Conservation (phyloP, 1,284 basidiomycete genomes). For the Fomitopsis schrenkii region DNA sequence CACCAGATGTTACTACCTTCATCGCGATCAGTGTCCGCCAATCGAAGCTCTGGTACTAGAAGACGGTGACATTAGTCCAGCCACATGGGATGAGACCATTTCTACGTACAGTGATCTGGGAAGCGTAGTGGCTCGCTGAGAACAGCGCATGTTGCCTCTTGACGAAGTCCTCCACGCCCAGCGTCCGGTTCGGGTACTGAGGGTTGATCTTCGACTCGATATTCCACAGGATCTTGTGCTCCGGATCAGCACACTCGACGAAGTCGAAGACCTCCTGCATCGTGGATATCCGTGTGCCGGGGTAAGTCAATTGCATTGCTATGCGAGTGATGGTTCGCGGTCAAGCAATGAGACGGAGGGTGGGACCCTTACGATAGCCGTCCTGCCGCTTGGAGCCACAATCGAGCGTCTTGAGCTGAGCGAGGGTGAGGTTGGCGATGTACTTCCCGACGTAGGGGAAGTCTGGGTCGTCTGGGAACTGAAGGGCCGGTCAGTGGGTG, state of each 20-base stretch:
- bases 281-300: constrained; percentile 68
- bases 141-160: constrained; percentile 56
- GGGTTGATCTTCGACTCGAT: constrained; percentile 80
- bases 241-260: constrained; percentile 63
- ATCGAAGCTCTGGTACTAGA: constrained; percentile 72
- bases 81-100: not conserved
- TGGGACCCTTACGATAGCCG: constrained; percentile 50
- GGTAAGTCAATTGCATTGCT: constrained; percentile 64
- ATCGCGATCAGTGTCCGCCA: constrained; percentile 70
- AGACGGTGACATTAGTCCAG: not conserved
- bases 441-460: constrained; percentile 74
- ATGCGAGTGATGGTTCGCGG: not conserved
- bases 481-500: not conserved
- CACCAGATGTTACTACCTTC: constrained; percentile 40
- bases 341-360: not conserved
- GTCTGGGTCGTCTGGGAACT: constrained; percentile 51
- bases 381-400: constrained; percentile 68
- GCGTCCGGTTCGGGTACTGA: constrained; percentile 49
- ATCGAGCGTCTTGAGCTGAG: constrained; percentile 74
- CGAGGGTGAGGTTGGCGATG: constrained; percentile 72
- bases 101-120: constrained; percentile 54
- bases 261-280: constrained; percentile 73
- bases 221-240: constrained; percentile 62
- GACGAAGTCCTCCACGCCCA: constrained; percentile 64
- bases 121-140: constrained; percentile 47